These are phyloP conservation scores for Geosiphon pyriformis DNA, from an alignment of 192 early-diverging fungal genomes.

Conservation along the genomic window DNA sequence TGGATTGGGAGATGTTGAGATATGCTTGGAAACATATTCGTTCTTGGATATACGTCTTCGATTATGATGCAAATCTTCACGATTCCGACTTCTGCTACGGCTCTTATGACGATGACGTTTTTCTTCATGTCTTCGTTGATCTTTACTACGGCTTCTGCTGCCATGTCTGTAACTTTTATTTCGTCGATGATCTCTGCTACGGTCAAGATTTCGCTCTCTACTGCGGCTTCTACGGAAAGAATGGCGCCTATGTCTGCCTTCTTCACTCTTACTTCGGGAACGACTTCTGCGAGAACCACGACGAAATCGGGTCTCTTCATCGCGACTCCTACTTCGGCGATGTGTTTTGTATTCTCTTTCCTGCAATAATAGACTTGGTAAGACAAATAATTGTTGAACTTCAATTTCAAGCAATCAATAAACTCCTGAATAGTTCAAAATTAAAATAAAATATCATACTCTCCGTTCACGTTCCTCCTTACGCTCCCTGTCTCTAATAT, in stretches of 20 bases:
- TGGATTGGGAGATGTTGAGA: neutral
- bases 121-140: constrained; percentile 13
- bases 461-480: constrained; percentile 25
- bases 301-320: constrained; percentile 25
- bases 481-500: constrained; percentile 34
- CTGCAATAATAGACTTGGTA: constrained; percentile 8
- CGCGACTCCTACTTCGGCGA: constrained; percentile 26
- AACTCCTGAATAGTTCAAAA: neutral
- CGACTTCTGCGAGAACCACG: constrained; percentile 26
- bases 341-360: constrained; percentile 2
- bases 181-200: constrained; percentile 14
- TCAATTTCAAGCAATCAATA: constrained; percentile 7
- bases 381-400: constrained; percentile 15
- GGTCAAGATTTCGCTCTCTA: constrained; percentile 21
- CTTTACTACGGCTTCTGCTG: constrained; percentile 20
- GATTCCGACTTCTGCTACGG: constrained; percentile 9
- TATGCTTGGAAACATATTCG: constrained; percentile 4
- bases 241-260: constrained; percentile 20
- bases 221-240: constrained; percentile 8
- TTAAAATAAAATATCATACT: neutral
- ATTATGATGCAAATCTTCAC: constrained; percentile 6
- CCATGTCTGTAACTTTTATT: constrained; percentile 2
- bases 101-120: constrained; percentile 1
- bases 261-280: constrained; percentile 25
- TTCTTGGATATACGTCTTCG: constrained; percentile 9